Base-by-base conservation (phyloP, 495 filamentous ascomycete genomes). In the Talaromyces proteolyticus region DNA sequence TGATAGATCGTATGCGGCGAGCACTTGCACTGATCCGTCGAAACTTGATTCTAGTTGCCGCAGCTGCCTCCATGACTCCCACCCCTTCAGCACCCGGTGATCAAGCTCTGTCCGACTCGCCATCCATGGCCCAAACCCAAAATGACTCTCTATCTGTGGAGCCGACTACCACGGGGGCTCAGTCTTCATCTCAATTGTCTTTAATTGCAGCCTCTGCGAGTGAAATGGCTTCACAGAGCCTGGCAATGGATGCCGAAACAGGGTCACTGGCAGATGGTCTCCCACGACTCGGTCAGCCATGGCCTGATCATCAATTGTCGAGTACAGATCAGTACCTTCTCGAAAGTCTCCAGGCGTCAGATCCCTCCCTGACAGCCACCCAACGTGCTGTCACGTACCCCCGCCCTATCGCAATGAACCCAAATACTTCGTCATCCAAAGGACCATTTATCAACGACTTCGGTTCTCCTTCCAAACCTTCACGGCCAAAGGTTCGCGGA, bases 401-500 rank as follows among this genome's bases (percentile, higher is more conserved):
- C 3, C 68, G 76, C 16, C 75, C 77, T 2, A 77, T 79, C 59
- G 76, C 77, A 3, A 77, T 79, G 67, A 78, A 79, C 50, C 70
- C 73, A 3, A 74, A 73, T 45, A 67, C 71, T 7, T 67, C 75
- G 46, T 16, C 43, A 6, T 72, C 78, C 18, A 77, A 77, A 25
- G 77, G 77, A 19, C n/a, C n/a, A n/a, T 83, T 81, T 53, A 75
- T 71, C 18, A 72, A 80, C 39, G 80, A 82, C 50, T 79, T 74
- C 62, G 75, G 72, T 2, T 72, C 73, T 51, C 73, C 74, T 10
- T 69, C 72, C 53, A 76, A 77, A 61, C 62, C 73, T 25, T 55
- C 55, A 6, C 78, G 79, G 49, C 77, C 72, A 25, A 85, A 82
- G 55, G 73, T 78, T 4, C 80, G 89, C 14, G 82, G 85, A 0